Percentiles rank a stretch among this genome's conserved stretches.
phyloP scores from a whole-genome alignment of 2,329 filamentous ascomycete species.

The Aspergillus carbonarius region DNA sequence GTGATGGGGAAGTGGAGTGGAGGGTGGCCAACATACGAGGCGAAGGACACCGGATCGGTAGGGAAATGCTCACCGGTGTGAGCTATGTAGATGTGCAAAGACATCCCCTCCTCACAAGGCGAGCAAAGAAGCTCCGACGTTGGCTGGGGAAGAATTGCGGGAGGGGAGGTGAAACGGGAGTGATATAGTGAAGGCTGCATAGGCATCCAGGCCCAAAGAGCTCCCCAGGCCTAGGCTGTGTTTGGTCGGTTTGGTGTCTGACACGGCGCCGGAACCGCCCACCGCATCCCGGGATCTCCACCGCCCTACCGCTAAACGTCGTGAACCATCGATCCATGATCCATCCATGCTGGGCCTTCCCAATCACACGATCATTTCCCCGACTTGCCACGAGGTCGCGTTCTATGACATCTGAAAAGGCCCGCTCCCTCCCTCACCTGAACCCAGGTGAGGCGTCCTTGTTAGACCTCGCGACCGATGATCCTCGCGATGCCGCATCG shows the following conservation, averaged over 20 bases:
- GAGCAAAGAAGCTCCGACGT: constrained; percentile 26
- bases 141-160: constrained; percentile 19
- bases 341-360: constrained; percentile 4
- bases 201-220: constrained; percentile 14
- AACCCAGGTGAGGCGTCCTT: constrained; percentile 36
- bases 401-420: constrained; percentile 38
- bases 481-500: constrained; percentile 49
- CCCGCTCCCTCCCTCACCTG: constrained; percentile 32
- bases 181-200: constrained; percentile 11
- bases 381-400: constrained; percentile 27
- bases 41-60: constrained; percentile 72
- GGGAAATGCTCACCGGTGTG: constrained; percentile 86
- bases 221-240: constrained; percentile 22
- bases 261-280: constrained; percentile 19
- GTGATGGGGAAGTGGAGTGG: background rate
- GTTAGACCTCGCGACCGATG: constrained; percentile 45
- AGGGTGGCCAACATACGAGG: constrained; percentile 58
- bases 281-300: constrained; percentile 13
- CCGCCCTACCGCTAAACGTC: constrained; percentile 3
- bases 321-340: constrained; percentile 6
- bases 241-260: constrained; percentile 14
- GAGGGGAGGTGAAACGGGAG: constrained; percentile 22
- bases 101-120: constrained; percentile 62
- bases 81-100: constrained; percentile 85
- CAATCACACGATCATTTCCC: constrained; percentile 31